phyloP scores from a whole-genome alignment of 306 rosid species.

The Glycine latifolia region DNA sequence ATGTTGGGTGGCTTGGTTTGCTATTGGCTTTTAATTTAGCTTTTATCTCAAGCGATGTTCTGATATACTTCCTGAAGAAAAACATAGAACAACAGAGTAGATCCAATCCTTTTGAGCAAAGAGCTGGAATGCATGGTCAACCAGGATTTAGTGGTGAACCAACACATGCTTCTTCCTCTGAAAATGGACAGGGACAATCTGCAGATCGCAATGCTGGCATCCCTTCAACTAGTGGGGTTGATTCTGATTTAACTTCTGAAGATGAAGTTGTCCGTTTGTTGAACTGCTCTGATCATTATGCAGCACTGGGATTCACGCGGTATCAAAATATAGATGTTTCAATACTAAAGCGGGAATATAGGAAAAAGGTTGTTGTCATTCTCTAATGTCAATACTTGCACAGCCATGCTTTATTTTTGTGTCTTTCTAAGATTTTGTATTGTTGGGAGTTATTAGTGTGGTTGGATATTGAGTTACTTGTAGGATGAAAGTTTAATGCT shows the following conservation, averaged over 20 bases:
- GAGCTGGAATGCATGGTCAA: conserved; percentile 83
- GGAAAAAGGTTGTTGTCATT: conserved; percentile 73
- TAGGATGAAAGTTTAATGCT: background rate
- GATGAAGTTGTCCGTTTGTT: conserved; percentile 93
- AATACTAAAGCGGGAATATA: conserved; percentile 88
- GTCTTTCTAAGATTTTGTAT: conserved; percentile 36
- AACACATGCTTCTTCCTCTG: conserved; percentile 64
- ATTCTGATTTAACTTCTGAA: conserved; percentile 84
- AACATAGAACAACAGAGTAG: conserved; percentile 73
- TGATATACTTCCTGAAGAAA: conserved; percentile 85
- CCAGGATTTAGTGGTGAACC: conserved; percentile 70
- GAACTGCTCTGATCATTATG: conserved; percentile 88
- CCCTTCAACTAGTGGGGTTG: conserved; percentile 90
- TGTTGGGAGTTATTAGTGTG: conserved; percentile 34
- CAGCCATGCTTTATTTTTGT: conserved; percentile 28
- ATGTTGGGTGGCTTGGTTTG: conserved; percentile 93
- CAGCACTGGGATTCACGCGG: conserved; percentile 79
- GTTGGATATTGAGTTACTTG: conserved; percentile 34
- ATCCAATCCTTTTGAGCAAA: conserved; percentile 66
- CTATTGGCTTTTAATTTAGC: conserved; percentile 80
- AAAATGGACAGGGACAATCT: conserved; percentile 71
- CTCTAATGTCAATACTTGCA: conserved; percentile 44
- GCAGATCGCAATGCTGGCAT: conserved; percentile 75
- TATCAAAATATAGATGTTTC: conserved; percentile 78
- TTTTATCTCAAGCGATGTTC: conserved; percentile 84